Base-by-base conservation (phyloP, 2,329 filamentous ascomycete genomes). In the Pestalotiopsis sp. region DNA sequence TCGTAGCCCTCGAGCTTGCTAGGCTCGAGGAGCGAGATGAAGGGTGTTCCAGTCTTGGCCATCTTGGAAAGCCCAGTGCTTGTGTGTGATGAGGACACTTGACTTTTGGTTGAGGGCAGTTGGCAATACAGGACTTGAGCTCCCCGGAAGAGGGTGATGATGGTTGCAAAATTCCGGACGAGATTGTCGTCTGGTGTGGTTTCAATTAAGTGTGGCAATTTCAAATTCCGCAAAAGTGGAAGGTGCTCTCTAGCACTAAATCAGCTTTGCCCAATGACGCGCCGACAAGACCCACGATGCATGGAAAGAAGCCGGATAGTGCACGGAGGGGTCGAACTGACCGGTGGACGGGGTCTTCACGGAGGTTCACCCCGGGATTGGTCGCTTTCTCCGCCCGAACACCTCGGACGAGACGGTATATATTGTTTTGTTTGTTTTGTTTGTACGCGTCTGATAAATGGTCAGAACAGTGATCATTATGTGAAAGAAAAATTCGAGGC, bases 1-100 rank as follows among this genome's bases (percentile, higher is more conserved):
- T 84, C 78, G 76, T 86, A 89, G 17, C 78, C 81, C 66, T 83
- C 81, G 23, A 88, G 83, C 71, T 82, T 82, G 62, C 79, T 81
- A 58, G 87, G 87, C 74, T 83, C 81, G 13, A 86, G 81, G 69
- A 82, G 76, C 64, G 81, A 76, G 70, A 86, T 81, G 76, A 87
- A 86, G 0, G 85, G 85, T 1, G 85, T 86, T 25, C 81, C 83
- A n/a, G 45, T n/a, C 7, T 52, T 52, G 45, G 45, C 45, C 45
- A 52, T 52, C 3, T 3, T 52, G 17, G 45, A 52, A 45, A 17
- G n/a, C 17, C 7, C 20, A n/a, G 45, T 17, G 45, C 20, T 52
- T 3, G 6, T 52, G 17, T 2, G 5, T 23, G 45, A n/a, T 52
- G 14, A n/a, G 7, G n/a, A 52, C 31, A 36, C 31, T 36, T 52